phyloP scores from a whole-genome alignment of 75 land plant genomes.

The Pinus taeda region DNA sequence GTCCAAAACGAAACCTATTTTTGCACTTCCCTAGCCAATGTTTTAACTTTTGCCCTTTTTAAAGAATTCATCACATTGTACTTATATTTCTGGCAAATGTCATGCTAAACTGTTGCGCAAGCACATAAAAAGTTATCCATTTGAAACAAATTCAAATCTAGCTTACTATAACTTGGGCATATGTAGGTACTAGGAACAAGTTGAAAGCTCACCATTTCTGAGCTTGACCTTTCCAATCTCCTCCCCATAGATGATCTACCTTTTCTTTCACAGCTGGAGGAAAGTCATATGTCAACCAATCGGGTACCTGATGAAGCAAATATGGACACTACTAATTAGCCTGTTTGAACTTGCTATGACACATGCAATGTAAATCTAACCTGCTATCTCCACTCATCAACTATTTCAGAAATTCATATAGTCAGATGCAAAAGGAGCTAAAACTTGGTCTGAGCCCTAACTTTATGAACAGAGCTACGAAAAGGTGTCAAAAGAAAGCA shows the following conservation, averaged over 20 bases:
- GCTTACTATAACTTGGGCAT: background rate
- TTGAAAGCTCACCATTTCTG: constrained; percentile 69
- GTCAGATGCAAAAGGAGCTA: background rate
- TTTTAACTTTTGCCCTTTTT: background rate
- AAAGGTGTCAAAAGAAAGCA: background rate
- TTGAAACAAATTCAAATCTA: too few species aligned
- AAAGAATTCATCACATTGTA: background rate
- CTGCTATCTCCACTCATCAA: background rate
- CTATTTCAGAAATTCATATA: background rate
- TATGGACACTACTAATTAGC: background rate
- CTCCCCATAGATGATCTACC: constrained; percentile 72
- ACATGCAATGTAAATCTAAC: background rate
- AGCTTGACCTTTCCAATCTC: constrained; percentile 89
- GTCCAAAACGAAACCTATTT: background rate
- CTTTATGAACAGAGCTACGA: background rate
- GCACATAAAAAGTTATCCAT: background rate
- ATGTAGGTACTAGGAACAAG: background rate
- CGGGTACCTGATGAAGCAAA: constrained; percentile 45
- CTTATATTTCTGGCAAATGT: background rate
- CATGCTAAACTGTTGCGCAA: background rate
- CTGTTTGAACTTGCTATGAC: background rate
- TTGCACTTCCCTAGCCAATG: background rate
- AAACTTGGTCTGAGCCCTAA: background rate
- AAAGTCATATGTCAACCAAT: constrained; percentile 88
- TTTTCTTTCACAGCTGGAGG: constrained; percentile 83